Evolutionary conservation across 257 asterid species (phyloP), one percentile per base, ranked within the genome.

Genomic region (Solanum lignicaule): DNA sequence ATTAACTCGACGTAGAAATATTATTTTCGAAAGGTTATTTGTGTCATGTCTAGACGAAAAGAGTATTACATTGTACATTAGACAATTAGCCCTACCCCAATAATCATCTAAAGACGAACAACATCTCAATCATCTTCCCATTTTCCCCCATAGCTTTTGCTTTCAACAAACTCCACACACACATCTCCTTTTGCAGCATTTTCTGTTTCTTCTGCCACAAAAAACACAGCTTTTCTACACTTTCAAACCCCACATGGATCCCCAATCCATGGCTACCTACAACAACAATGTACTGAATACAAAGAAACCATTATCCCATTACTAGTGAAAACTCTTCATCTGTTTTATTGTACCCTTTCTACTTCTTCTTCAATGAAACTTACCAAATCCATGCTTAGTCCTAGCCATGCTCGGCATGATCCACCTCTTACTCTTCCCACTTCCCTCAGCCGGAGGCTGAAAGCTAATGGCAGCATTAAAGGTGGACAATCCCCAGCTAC

Each of bases 371-470:
- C 16, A 4, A 92, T 91, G 94, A 91, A 88, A 60, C 75, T 91
- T 3, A 90, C 93, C 38, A 92, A 92, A 88, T 92, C 94, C 10
- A 89, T 92, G 10, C 92, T 92, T 32, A 92, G 94, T 78, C 94
- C 94, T 3, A 90, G 88, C 46, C 92, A 91, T 31, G 91, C 91
- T 3, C 94, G 98, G 4, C 38, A 69, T 1, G 98, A 94, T 86
- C 93, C 92, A 3, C 94, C 94, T 7, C 88, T 90, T 5, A 83
- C 96, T 7, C 96, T 95, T 68, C 89, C 98, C 38, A 92, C 98
- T 41, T 94, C 98, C 23, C 95, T 95, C 85, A 95, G 98, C 84
- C 96, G 99, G 83, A 91, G 96, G 75, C 98, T 95, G 35, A 93
- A 94, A 76, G 62, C 90, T 68, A 97, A 93, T 75, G 98, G 98